Evolutionary conservation across 768 basidiomycete genomes (phyloP), one percentile per base, ranked within the genome.

Genomic region (Atractiella rhizophila): DNA sequence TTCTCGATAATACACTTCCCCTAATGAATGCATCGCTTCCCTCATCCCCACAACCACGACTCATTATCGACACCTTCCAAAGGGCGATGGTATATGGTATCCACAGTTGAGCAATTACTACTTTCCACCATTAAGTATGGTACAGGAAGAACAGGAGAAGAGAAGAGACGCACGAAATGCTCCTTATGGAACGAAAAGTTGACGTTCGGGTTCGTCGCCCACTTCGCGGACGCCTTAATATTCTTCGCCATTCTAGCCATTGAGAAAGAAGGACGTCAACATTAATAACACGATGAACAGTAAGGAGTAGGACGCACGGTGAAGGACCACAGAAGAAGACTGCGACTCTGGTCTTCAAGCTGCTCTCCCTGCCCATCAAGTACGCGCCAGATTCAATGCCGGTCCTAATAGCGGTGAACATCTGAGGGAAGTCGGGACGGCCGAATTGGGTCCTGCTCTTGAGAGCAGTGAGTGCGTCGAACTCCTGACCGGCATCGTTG

Each of bases 361-460:
- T 76, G 5, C 74, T 67, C 44, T 71, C 76, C 49, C 67, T 66
- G 28, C 80, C 79, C 15, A 77, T 71, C 31, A 86, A 63, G 57
- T 85, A 88, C 44, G 68, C 15, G 18, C 82, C 83, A 16, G 62
- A 58, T 57, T 86, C 79, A 51, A 94, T 79, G 4, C 75, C 75
- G 47, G 69, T 66, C 49, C 67, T 68, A 60, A 86, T 71, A 45
- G 68, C 67, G 18, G 64, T 60, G 58, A 80, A 88, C 55, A 91
- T 76, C 31, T 65, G 60, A 57, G 71, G 73, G 74, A 80, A 94
- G 57, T 88, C 72, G 16, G 86, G 85, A 27, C 85, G 74, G 13
- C 85, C 83, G 54, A 78, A 91, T 66, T 77, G 76, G 18, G 85
- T 91, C 29, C 77, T 74, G 16, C 79, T 71, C 45, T 76, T 73